Conservation (phyloP, 768 basidiomycete species). For the Nidularia sp. region DNA sequence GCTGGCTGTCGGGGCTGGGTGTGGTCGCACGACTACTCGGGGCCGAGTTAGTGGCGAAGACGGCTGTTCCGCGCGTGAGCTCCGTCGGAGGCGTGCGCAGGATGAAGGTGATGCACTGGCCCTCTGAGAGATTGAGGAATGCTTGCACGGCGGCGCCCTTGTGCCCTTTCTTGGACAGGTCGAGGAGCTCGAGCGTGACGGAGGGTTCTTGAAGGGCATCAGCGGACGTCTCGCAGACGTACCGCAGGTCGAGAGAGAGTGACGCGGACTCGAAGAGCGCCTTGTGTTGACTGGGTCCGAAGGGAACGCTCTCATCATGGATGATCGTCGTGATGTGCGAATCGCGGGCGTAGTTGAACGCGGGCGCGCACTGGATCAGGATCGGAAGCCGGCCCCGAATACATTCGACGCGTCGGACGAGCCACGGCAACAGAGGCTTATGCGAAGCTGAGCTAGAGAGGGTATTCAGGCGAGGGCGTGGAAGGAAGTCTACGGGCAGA, state of each 20-base stretch:
- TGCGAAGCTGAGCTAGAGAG: constrained; percentile 25
- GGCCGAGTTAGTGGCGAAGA: neutral
- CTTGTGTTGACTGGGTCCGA: constrained; percentile 38
- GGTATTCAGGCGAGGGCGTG: constrained; percentile 47
- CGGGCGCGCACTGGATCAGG: constrained; percentile 88
- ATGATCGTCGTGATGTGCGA: constrained; percentile 62
- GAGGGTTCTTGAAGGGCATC: constrained; percentile 29
- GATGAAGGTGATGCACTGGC: constrained; percentile 88
- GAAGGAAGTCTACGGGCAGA: constrained; percentile 32
- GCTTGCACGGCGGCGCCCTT: constrained; percentile 61
- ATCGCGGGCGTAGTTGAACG: constrained; percentile 90
- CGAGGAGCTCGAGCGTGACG: constrained; percentile 55
- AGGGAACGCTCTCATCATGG: constrained; percentile 33
- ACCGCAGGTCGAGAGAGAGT: constrained; percentile 73
- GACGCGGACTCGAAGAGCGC: constrained; percentile 57
- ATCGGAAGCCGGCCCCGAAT: constrained; percentile 81
- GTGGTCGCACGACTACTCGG: neutral
- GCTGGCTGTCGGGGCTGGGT: neutral
- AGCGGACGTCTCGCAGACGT: constrained; percentile 54
- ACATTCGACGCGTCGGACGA: constrained; percentile 81
- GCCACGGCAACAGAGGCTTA: constrained; percentile 77
- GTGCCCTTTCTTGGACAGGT: constrained; percentile 69
- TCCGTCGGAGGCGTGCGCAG: constrained; percentile 60
- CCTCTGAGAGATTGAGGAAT: constrained; percentile 68
- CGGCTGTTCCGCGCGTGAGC: neutral